A percentile compares a stretch with the other conserved stretches of the same genome.
Evolutionary conservation across 306 rosid species (phyloP).

Genomic region (Ceratonia siliqua): DNA sequence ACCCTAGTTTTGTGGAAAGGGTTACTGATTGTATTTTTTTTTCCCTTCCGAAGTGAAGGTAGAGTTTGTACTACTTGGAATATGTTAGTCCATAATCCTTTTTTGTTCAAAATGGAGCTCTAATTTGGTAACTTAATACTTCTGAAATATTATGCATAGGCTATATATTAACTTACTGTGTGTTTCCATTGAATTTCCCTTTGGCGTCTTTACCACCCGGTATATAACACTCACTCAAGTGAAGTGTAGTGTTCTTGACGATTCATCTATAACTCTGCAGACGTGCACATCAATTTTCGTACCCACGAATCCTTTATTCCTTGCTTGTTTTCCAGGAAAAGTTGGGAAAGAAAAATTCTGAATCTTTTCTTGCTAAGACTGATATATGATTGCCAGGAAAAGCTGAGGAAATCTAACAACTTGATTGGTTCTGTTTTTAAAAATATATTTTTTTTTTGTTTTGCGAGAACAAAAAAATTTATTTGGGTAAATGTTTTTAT

Average conservation of each 20-base stretch:
- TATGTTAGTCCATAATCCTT: slow-evolving; percentile 25
- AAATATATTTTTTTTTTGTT: too few species aligned
- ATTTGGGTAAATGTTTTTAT: too few species aligned
- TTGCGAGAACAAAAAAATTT: too few species aligned
- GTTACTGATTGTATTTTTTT: slow-evolving; percentile 44
- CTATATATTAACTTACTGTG: slow-evolving; percentile 14
- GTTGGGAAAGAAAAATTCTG: background rate
- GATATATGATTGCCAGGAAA: background rate
- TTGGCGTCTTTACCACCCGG: background rate
- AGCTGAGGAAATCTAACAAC: background rate
- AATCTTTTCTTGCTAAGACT: slow-evolving; percentile 11
- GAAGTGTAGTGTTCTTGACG: slow-evolving; percentile 28
- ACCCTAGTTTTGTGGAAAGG: slow-evolving; percentile 53
- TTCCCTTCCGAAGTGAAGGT: slow-evolving; percentile 34
- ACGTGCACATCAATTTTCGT: slow-evolving; percentile 19
- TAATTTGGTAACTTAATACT: slow-evolving; percentile 5
- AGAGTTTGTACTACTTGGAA: slow-evolving; percentile 38
- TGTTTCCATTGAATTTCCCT: background rate
- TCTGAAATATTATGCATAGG: background rate
- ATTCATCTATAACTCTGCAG: slow-evolving; percentile 3
- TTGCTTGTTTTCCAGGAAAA: slow-evolving; percentile 32
- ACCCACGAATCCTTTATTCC: slow-evolving; percentile 14
- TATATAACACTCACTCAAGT: background rate
- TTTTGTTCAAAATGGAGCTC: slow-evolving; percentile 9
- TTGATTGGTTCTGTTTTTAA: too few species aligned